A percentile compares a stretch with the other conserved stretches of the same genome.
phyloP scores from a whole-genome alignment of 192 early-diverging fungal species.

The Haplosporangium gracile region DNA sequence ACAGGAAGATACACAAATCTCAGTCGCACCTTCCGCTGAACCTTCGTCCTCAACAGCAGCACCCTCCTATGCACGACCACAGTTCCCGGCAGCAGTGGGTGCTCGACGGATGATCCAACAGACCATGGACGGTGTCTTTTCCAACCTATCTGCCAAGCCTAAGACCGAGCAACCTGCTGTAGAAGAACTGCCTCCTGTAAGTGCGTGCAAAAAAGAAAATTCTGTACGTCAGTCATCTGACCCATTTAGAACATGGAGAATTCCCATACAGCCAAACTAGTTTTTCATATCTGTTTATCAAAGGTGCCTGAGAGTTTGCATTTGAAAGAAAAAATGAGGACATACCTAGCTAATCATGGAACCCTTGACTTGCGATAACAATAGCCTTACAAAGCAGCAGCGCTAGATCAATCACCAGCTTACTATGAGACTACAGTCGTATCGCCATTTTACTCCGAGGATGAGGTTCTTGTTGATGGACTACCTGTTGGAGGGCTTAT shows the following conservation, averaged over 20 bases:
- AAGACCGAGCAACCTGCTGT: conserved; percentile 56
- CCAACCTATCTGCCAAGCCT: conserved; percentile 70
- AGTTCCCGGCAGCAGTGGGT: conserved; percentile 26
- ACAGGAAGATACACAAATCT: neutral
- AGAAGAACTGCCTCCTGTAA: conserved; percentile 68
- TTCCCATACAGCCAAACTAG: neutral
- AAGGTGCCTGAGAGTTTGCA: neutral
- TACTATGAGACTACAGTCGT: conserved; percentile 87
- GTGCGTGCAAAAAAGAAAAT: conserved; percentile 8
- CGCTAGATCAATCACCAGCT: conserved; percentile 78
- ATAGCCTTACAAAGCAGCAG: conserved; percentile 81
- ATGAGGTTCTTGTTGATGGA: conserved; percentile 90
- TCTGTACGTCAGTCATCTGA: neutral
- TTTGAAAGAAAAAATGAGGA: neutral
- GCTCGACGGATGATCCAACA: conserved; percentile 30
- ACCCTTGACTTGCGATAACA: neutral
- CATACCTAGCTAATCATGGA: too few species aligned
- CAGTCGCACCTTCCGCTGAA: neutral
- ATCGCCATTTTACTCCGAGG: conserved; percentile 78
- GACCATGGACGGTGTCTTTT: conserved; percentile 69
- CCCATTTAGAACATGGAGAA: neutral
- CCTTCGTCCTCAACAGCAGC: neutral
- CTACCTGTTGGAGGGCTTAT: conserved; percentile 87
- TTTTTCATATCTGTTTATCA: neutral
- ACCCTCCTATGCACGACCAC: neutral